A percentile compares a stretch with the other conserved stretches of the same genome.
Evolutionary conservation across 2,329 filamentous ascomycete genomes (phyloP).

Genomic region (Penicillium sp.): DNA sequence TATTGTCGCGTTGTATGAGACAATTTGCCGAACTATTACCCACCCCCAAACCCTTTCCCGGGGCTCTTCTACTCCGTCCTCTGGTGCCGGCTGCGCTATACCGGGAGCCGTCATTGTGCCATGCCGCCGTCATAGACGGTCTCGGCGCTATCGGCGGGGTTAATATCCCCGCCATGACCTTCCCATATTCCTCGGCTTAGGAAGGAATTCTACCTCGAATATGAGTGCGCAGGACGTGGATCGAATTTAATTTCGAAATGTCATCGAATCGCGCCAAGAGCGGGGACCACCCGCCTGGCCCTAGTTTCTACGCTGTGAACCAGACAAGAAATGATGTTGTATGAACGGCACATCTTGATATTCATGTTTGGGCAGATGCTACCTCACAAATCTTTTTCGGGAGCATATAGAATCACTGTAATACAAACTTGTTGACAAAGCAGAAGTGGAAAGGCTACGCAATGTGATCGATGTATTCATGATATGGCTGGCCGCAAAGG

Average conservation of each 20-base stretch:
- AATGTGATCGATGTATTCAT: background rate
- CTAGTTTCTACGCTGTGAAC: background rate
- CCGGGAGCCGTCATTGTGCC: background rate
- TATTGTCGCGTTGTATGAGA: background rate
- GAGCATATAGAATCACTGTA: background rate
- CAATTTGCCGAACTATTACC: background rate
- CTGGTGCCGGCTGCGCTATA: background rate
- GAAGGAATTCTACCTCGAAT: background rate
- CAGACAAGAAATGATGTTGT: too few relatives aligned
- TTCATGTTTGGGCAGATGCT: background rate
- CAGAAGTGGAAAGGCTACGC: background rate
- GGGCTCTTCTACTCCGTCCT: background rate
- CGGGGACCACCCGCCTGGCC: background rate
- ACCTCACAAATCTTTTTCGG: background rate
- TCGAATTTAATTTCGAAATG: background rate
- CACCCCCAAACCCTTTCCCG: too few relatives aligned
- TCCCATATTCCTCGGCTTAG: too few relatives aligned
- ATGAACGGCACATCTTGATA: background rate
- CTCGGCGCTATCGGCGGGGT: background rate
- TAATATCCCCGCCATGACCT: background rate
- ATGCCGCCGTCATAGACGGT: too few relatives aligned
- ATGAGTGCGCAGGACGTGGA: too few relatives aligned
- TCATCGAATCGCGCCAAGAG: background rate
- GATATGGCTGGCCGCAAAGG: too few relatives aligned
- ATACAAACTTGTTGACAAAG: background rate